Evolutionary conservation across 805 yeast species (phyloP).

Genomic region (Candida ipomoeae): DNA sequence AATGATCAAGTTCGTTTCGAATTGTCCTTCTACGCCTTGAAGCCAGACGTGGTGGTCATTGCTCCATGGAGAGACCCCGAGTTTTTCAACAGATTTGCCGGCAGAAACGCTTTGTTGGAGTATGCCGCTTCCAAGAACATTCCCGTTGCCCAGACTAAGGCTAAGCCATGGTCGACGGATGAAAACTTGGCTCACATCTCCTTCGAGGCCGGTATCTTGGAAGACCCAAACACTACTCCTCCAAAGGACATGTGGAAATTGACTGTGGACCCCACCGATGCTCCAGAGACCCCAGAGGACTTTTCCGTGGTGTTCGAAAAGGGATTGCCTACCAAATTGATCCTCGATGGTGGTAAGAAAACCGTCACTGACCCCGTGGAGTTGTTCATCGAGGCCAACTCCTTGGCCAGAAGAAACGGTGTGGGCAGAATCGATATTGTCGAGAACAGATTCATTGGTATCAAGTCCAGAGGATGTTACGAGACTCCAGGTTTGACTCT

Average conservation of each 20-base stretch:
- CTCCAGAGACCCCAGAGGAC: constrained; percentile 91
- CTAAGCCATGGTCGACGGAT: constrained; percentile 99
- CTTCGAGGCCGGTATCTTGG: constrained; percentile 98
- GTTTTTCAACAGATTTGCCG: constrained; percentile 93
- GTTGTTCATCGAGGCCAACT: constrained; percentile 86
- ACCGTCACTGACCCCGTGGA: constrained; percentile 84
- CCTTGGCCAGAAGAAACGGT: constrained; percentile 97
- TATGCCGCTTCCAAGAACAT: constrained; percentile 90
- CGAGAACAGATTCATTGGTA: constrained; percentile 97
- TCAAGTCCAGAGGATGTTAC: constrained; percentile 98
- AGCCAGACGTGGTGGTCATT: constrained; percentile 94
- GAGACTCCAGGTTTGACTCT: constrained; percentile 98
- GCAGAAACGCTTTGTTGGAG: constrained; percentile 92
- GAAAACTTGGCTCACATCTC: constrained; percentile 99
- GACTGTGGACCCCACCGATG: constrained; percentile 92
- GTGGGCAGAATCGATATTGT: constrained; percentile 99
- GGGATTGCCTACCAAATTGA: constrained; percentile 84
- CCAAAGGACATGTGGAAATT: constrained; percentile 99
- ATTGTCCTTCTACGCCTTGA: constrained; percentile 92
- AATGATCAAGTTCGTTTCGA: constrained; percentile 99
- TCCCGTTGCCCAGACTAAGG: constrained; percentile 94
- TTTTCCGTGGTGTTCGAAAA: constrained; percentile 75
- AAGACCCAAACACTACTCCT: constrained; percentile 97
- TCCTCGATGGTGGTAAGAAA: constrained; percentile 57
- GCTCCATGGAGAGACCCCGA: constrained; percentile 99